phyloP scores from a whole-genome alignment of 1,284 basidiomycete genomes.

The Malassezia obtusa region DNA sequence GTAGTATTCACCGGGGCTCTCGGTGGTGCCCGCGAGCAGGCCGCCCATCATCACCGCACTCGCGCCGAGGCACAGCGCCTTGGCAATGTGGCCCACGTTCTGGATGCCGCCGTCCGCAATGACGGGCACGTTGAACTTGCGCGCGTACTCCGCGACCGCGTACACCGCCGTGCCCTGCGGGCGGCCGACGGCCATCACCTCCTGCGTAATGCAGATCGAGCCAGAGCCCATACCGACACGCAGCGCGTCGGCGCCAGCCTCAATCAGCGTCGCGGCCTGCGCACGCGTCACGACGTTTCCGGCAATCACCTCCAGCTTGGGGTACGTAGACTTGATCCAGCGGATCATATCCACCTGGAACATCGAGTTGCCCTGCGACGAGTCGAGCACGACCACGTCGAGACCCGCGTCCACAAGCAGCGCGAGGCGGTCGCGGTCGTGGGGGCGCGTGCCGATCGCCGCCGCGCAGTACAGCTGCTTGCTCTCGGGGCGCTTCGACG shows the following conservation, averaged over 20 bases:
- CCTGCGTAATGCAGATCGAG: constrained; percentile 98
- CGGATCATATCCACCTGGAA: constrained; percentile 91
- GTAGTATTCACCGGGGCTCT: constrained; percentile 97
- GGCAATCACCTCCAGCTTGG: constrained; percentile 75
- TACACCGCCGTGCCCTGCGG: constrained; percentile 95
- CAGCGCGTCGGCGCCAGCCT: constrained; percentile 84
- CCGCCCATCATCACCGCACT: constrained; percentile 99
- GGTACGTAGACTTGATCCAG: constrained; percentile 74
- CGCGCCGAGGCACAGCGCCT: constrained; percentile 85
- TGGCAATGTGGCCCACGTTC: constrained; percentile 96
- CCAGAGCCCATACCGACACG: constrained; percentile 96
- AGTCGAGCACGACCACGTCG: constrained; percentile 90
- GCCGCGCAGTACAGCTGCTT: constrained; percentile 97
- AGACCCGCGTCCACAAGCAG: constrained; percentile 87
- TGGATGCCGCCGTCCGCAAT: constrained; percentile 95
- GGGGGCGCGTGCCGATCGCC: constrained; percentile 85
- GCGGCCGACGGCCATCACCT: constrained; percentile 98
- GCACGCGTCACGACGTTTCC: constrained; percentile 97
- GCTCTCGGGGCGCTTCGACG: constrained; percentile 77
- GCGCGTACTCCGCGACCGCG: constrained; percentile 85
- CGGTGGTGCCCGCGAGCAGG: constrained; percentile 85
- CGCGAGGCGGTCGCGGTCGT: constrained; percentile 72
- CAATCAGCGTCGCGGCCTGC: constrained; percentile 87
- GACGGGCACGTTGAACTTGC: constrained; percentile 87
- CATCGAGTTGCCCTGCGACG: constrained; percentile 88